Conservation (phyloP, 257 asterid species). For the Lycium ferocissimum region DNA sequence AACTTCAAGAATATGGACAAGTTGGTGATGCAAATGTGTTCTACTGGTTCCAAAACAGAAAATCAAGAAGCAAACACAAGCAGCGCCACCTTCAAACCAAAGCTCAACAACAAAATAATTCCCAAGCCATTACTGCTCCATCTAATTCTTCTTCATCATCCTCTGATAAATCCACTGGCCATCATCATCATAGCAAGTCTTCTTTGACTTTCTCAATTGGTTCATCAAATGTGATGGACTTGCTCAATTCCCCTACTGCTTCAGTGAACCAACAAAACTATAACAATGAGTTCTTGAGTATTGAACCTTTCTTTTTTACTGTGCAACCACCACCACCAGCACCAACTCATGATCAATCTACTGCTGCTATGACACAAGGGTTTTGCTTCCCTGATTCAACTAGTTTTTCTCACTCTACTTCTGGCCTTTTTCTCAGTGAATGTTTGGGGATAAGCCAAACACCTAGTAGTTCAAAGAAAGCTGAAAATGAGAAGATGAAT, state of each 20-base stretch:
- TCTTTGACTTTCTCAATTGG: constrained; percentile 44
- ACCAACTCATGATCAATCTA: constrained; percentile 29
- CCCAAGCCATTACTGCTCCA: constrained; percentile 25
- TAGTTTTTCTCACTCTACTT: constrained; percentile 37
- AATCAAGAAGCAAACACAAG: constrained; percentile 92
- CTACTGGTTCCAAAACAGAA: constrained; percentile 97
- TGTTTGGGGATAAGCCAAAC: constrained; percentile 59
- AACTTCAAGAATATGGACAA: constrained; percentile 84
- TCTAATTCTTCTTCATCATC: constrained; percentile 65
- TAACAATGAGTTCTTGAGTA: constrained; percentile 44
- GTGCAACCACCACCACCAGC: constrained; percentile 43
- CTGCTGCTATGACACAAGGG: constrained; percentile 49
- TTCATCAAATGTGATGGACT: constrained; percentile 48
- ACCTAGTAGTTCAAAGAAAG: constrained; percentile 41
- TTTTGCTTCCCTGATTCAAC: constrained; percentile 53
- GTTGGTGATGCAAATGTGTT: constrained; percentile 98
- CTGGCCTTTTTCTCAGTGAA: constrained; percentile 53
- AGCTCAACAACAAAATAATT: constrained; percentile 32
- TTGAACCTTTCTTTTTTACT: constrained; percentile 60
- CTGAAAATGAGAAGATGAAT: constrained; percentile 56
- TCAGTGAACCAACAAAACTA: constrained; percentile 64
- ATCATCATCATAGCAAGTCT: constrained; percentile 20
- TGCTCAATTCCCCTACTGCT: constrained; percentile 67
- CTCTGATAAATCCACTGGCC: constrained; percentile 62
- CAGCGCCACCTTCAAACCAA: constrained; percentile 68